Evolutionary conservation across 1,139 yeast genomes (phyloP).

Genomic region (Debaryomyces singareniensis): DNA sequence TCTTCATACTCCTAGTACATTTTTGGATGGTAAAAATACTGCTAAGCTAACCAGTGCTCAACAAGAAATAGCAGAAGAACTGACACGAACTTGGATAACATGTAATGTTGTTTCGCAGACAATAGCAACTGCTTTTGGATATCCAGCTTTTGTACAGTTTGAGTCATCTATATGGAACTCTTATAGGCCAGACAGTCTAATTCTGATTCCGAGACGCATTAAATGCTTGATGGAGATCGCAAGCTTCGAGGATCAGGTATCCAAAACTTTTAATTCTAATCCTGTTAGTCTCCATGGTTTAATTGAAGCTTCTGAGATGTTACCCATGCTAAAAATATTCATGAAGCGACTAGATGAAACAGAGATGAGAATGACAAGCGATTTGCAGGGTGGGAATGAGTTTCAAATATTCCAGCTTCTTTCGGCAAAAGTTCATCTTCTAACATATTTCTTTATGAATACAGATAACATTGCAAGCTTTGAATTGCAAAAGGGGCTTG

Average conservation of each 20-base stretch:
- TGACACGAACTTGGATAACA: constrained; percentile 85
- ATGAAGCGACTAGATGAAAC: constrained; percentile 69
- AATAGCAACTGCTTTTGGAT: constrained; percentile 89
- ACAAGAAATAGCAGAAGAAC: constrained; percentile 56
- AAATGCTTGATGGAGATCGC: constrained; percentile 77
- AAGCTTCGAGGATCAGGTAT: constrained; percentile 79
- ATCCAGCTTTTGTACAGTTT: constrained; percentile 85
- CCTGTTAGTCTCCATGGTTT: constrained; percentile 63
- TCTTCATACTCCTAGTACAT: constrained; percentile 49
- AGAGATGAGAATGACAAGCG: constrained; percentile 44
- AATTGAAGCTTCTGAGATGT: constrained; percentile 60
- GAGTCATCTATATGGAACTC: constrained; percentile 64
- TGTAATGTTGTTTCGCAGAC: constrained; percentile 87
- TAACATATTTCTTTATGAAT: constrained; percentile 78
- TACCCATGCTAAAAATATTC: constrained; percentile 67
- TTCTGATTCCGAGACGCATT: constrained; percentile 54
- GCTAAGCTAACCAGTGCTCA: constrained; percentile 20
- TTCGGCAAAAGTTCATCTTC: constrained; percentile 70
- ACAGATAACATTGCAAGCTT: constrained; percentile 46
- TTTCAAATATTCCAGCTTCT: constrained; percentile 62
- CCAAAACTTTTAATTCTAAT: constrained; percentile 69
- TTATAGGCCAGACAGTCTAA: constrained; percentile 31
- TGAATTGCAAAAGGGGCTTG: constrained; percentile 69
- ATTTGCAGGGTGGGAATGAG: constrained; percentile 43
- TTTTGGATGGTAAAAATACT: constrained; percentile 12